Conservation (phyloP, 1,139 yeast species). For the Geotrichum candidum region DNA sequence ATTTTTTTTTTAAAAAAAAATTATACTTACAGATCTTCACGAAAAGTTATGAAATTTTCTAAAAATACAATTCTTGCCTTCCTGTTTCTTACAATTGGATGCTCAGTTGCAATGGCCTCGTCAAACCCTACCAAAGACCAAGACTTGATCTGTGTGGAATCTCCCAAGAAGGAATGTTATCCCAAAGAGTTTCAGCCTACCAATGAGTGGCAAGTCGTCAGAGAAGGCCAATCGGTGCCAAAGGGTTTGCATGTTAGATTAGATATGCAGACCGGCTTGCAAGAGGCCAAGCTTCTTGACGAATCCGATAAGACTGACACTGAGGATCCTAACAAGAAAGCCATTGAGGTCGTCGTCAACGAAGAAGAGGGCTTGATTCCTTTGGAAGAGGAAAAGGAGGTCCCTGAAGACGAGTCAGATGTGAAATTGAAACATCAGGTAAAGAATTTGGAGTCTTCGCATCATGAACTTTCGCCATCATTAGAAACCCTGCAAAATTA, state of each 20-base stretch:
- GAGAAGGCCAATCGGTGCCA: conserved; percentile 66
- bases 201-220: conserved; percentile 60
- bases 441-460: conserved; percentile 3
- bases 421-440: neutral
- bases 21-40: neutral
- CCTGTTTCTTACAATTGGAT: conserved; percentile 3
- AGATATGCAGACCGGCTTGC: conserved; percentile 59
- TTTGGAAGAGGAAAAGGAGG: neutral
- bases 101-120: neutral
- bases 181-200: conserved; percentile 57
- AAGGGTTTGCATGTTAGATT: conserved; percentile 66
- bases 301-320: conserved; percentile 32
- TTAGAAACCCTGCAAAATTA: conserved; percentile 16
- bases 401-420: conserved; percentile 12
- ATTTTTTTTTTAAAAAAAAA: neutral
- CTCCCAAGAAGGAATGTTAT: conserved; percentile 35
- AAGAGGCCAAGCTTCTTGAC: conserved; percentile 54
- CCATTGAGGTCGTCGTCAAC: conserved; percentile 11
- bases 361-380: conserved; percentile 7
- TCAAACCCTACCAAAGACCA: neutral
- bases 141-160: conserved; percentile 19
- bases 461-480: conserved; percentile 6
- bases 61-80: neutral
- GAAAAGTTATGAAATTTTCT: conserved; percentile 3
- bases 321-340: conserved; percentile 15